Base-by-base conservation (phyloP, 169 alveolate genomes). In the Eimeria necatrix region DNA sequence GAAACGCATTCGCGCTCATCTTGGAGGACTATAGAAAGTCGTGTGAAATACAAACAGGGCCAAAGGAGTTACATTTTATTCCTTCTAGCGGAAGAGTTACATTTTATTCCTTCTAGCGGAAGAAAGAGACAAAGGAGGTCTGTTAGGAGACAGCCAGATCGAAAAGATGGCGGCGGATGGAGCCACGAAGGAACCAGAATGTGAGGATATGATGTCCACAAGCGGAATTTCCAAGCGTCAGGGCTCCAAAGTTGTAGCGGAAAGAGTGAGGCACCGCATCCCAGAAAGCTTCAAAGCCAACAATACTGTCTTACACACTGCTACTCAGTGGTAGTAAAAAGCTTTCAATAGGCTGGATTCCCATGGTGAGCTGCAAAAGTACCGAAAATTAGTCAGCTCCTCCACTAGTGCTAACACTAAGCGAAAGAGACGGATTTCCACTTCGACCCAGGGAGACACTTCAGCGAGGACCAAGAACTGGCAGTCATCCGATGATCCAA, bases 381-480 rank as follows among this genome's bases (percentile, higher is more conserved):
- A 46, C 49, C 61, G 22, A 46, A 49, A 18, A 14, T 16, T 16
- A 8, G n/a, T 14, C 64, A 14, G 3, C 8, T 6, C 7, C 61
- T 76, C 48, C 41, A 76, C 59, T 85, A 16, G 24, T 85, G 61
- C 61, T 56, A 59, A 53, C 92, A 85, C 80, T 85, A 4, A 59
- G 60, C 26, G 80, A 85, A 64, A 56, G 49, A 85, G 92, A 26
- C 76, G 92, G 49, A 46, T 41, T 60, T 56, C 92, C 80, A n/a
- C 56, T 16, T 85, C 92, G 80, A 46, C 76, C 81, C 60, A 52
- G 92, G 92, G 70, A 85, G 92, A 60, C 18, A 14, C 64, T 18
- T 41, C 64, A 46, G 92, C 56, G 61, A 41, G 49, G 24, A 3
- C 48, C n/a, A 49, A 60, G 46, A 18, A 48, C 16, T 85, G 81